Evolutionary conservation across 257 asterid species (phyloP).

Genomic region (Lithospermum erythrorhizon): DNA sequence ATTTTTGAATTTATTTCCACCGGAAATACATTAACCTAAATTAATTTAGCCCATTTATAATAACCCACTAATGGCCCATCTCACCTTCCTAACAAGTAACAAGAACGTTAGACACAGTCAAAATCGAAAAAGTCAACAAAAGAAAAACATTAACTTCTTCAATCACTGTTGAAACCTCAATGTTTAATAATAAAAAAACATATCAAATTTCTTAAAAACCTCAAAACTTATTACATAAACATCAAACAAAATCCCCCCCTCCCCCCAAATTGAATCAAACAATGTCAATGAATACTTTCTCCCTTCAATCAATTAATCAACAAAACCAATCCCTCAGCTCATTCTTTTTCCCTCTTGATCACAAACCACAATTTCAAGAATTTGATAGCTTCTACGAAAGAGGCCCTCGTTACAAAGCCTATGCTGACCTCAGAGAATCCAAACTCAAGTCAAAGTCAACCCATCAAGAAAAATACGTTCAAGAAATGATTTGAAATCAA

Average conservation of each 20-base stretch:
- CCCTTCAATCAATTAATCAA: conserved; percentile 15
- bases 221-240: conserved; percentile 2
- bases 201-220: background rate
- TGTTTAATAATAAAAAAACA: conserved; percentile 15
- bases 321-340: conserved; percentile 21
- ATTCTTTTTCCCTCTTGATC: conserved; percentile 47
- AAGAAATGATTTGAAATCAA: conserved; percentile 34
- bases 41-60: too few relatives aligned
- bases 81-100: conserved; percentile 17
- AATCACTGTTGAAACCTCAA: conserved; percentile 52
- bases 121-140: too few relatives aligned
- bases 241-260: background rate
- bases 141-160: too few relatives aligned
- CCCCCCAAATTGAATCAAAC: conserved; percentile 4
- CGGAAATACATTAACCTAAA: too few relatives aligned
- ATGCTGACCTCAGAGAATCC: conserved; percentile 67
- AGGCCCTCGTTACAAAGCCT: conserved; percentile 71
- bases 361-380: conserved; percentile 44
- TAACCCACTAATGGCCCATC: conserved; percentile 19
- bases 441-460: conserved; percentile 29
- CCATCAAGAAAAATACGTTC: conserved; percentile 10
- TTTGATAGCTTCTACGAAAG: conserved; percentile 42
- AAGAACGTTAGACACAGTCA: conserved; percentile 67
- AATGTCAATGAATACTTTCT: conserved; percentile 39
- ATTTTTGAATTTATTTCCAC: too few relatives aligned